Conservation (phyloP, 139 green algal genomes). For the Chlamydomonas sp. region DNA sequence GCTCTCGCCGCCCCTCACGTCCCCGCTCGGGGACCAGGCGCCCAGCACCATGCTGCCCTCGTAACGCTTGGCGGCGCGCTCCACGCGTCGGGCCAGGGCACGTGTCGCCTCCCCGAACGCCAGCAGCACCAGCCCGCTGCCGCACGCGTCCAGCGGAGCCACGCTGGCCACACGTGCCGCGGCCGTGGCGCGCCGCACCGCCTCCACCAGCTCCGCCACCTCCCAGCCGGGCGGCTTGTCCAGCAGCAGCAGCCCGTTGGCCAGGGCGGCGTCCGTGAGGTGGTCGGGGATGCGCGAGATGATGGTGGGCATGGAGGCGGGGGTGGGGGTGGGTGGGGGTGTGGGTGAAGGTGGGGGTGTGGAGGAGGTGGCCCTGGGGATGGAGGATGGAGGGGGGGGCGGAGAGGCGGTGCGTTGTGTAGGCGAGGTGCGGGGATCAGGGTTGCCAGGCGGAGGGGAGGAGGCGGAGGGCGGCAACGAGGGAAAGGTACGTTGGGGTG, state of each 20-base stretch:
- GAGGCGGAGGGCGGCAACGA: too few species aligned
- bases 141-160: constrained; percentile 91
- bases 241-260: constrained; percentile 58
- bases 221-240: constrained; percentile 55
- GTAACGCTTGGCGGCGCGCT: constrained; percentile 83
- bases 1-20: constrained; percentile 68
- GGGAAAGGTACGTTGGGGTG: too few species aligned
- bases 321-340: background rate
- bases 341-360: background rate
- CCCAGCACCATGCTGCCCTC: constrained; percentile 86
- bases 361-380: background rate
- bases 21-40: constrained; percentile 79
- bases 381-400: background rate
- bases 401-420: too few species aligned
- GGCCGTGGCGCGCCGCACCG: constrained; percentile 40
- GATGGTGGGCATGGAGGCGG: constrained; percentile 32
- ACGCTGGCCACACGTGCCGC: constrained; percentile 60
- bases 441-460: too few species aligned
- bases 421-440: too few species aligned
- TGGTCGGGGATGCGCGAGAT: constrained; percentile 62
- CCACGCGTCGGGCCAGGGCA: constrained; percentile 54
- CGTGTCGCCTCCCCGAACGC: constrained; percentile 56
- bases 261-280: constrained; percentile 36
- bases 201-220: constrained; percentile 80
- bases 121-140: constrained; percentile 93